Conservation (phyloP, 164 flowering plant genomes). For the Stephania japonica region DNA sequence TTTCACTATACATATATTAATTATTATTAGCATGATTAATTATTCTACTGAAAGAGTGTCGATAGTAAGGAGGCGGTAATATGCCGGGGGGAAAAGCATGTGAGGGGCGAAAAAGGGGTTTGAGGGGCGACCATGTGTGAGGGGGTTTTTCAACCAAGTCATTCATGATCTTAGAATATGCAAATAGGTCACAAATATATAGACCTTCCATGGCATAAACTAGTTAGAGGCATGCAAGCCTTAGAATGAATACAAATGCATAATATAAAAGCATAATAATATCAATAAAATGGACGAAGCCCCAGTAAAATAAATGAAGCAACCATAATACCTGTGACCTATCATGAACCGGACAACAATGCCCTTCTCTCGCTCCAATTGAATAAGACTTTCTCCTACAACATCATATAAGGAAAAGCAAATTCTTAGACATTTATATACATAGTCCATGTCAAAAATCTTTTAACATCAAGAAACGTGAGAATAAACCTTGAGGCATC, state of each 20-base stretch:
- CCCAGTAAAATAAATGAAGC: not conserved
- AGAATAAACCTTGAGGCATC: slow-evolving; percentile 57
- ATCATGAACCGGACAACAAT: slow-evolving; percentile 91
- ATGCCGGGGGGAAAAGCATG: no score
- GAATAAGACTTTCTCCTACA: slow-evolving; percentile 69
- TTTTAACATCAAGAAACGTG: not conserved
- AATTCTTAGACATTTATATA: not conserved
- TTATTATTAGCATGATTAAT: no score
- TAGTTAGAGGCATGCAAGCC: not conserved
- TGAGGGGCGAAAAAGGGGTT: no score
- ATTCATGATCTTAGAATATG: not conserved
- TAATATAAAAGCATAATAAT: not conserved
- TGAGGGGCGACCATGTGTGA: no score
- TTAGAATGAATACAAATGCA: not conserved
- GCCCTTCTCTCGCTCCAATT: slow-evolving; percentile 85
- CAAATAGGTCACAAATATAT: not conserved
- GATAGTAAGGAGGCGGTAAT: no score
- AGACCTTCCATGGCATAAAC: not conserved
- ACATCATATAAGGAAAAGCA: not conserved
- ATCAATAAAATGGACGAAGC: not conserved
- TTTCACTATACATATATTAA: no score
- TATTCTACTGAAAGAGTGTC: no score
- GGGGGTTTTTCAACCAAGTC: not conserved
- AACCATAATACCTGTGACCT: slow-evolving; percentile 71
- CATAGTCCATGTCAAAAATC: not conserved